Base-by-base conservation (phyloP, 768 basidiomycete species). In the Mrakia frigida region DNA sequence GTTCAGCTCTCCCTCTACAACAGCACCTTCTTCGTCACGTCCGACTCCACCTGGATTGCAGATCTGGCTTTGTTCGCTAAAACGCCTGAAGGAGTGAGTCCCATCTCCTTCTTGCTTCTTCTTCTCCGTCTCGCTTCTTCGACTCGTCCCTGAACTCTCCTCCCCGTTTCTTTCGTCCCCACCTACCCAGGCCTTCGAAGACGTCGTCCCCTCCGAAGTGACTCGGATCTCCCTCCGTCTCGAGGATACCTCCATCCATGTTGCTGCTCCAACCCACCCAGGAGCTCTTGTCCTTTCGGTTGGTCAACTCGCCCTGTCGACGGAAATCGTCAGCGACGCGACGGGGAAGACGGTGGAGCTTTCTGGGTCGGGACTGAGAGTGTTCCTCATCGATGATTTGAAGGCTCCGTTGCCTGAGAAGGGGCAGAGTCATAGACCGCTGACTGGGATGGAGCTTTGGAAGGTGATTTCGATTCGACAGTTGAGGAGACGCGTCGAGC, bases 171-270 rank as follows among this genome's bases (percentile, higher is more conserved):
- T 0, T 41, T 33, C 68, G 7, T 41, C 13, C 10, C 56, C 18
- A 3, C 28, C 23, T 33, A 11, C 33, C 4, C 77, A 89, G 94
- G 91, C 92, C 0, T 99, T 99, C 81, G 95, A 95, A 82, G 87
- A 93, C 33, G 94, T 97, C 18, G 88, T 94, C 23, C 97, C 97
- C 1, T 93, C 87, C 74, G 97, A 98, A 82, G 84, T 90, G 60
- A 98, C 94, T 9, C 85, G 86, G 16, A 83, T 98, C 35, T 85
- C 86, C n/a, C 77, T 95, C 46, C 87, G 86, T 78, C 80, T 94
- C 31, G 76, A 84, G 25, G 90, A 94, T 80, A 87, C 89, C 14
- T 91, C 92, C 0, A 80, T 92, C 16, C 88, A 89, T 70, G 77
- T 88, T 1, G 84, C 88, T 31, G 87, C 90, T 1, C 87, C 88